These are phyloP conservation scores for Castanea sativa DNA, from an alignment of 306 rosid species.

Conservation along the genomic window DNA sequence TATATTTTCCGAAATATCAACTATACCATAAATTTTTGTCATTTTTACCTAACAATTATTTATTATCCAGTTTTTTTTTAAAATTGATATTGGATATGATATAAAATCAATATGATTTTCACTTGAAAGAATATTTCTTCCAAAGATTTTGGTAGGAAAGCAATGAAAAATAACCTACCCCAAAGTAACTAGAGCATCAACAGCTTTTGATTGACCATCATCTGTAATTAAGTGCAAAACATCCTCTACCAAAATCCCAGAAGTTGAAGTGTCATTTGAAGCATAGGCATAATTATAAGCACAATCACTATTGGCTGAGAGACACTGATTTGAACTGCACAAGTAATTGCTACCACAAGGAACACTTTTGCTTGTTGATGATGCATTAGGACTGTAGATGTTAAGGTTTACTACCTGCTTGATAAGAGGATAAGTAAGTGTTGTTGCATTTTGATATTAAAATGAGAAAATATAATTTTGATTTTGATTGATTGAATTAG, in stretches of 20 bases:
- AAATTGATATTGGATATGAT: not conserved
- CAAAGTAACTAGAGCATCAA: conserved; percentile 47
- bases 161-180: conserved; percentile 55
- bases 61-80: not conserved
- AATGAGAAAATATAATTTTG: not conserved
- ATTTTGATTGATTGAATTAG: too few relatives aligned
- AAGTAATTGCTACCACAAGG: conserved; percentile 54
- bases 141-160: not conserved
- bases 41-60: too few relatives aligned
- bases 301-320: conserved; percentile 50
- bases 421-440: not conserved
- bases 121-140: not conserved
- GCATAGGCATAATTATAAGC: conserved; percentile 54
- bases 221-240: conserved; percentile 68
- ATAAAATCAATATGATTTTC: not conserved
- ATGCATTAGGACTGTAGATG: conserved; percentile 56
- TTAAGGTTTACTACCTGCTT: conserved; percentile 39
- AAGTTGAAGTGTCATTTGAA: conserved; percentile 64
- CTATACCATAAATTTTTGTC: too few relatives aligned
- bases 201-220: conserved; percentile 30
- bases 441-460: not conserved
- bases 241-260: conserved; percentile 81
- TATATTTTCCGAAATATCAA: too few relatives aligned
- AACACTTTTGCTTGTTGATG: conserved; percentile 63
- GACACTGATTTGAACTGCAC: conserved; percentile 45